These are phyloP conservation scores for Hortiboletus flavorubellus DNA, from an alignment of 768 basidiomycete genomes.

Conservation along the genomic window DNA sequence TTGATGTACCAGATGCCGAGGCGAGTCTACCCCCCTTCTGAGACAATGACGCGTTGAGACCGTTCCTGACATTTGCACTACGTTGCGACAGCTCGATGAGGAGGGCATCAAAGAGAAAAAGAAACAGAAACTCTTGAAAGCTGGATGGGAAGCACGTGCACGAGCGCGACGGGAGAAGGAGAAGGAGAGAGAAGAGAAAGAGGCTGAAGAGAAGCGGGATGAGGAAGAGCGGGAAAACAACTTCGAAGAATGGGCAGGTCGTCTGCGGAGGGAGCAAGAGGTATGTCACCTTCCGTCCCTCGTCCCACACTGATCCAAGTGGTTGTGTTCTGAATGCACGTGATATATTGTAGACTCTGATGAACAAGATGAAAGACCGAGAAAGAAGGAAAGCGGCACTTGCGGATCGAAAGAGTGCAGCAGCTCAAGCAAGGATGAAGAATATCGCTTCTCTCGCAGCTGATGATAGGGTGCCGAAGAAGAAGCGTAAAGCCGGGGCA, in stretches of 20 bases:
- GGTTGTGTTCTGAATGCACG: neutral
- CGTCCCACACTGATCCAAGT: neutral
- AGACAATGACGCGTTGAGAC: neutral
- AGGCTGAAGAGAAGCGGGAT: slow-evolving; percentile 57
- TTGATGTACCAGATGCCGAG: slow-evolving; percentile 90
- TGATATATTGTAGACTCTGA: slow-evolving; percentile 53
- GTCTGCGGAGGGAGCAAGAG: slow-evolving; percentile 77
- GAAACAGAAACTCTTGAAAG: slow-evolving; percentile 89
- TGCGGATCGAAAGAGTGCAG: slow-evolving; percentile 89
- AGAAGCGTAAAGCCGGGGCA: slow-evolving; percentile 77
- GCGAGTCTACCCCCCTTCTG: slow-evolving; percentile 35
- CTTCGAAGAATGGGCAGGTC: slow-evolving; percentile 67
- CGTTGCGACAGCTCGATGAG: slow-evolving; percentile 67
- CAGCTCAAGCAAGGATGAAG: slow-evolving; percentile 95
- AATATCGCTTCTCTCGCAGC: slow-evolving; percentile 88
- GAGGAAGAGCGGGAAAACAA: slow-evolving; percentile 75
- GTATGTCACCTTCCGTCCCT: slow-evolving; percentile 36
- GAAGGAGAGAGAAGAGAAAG: slow-evolving; percentile 68
- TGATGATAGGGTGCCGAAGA: slow-evolving; percentile 79
- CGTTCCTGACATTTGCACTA: neutral
- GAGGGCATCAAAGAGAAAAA: slow-evolving; percentile 92
- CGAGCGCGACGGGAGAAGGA: slow-evolving; percentile 86
- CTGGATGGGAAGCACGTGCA: slow-evolving; percentile 87
- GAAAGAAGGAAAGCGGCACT: slow-evolving; percentile 76
- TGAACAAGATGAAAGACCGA: slow-evolving; percentile 83